Base-by-base conservation (phyloP, 371 early-diverging fungal genomes). In the Circinella umbellata region DNA sequence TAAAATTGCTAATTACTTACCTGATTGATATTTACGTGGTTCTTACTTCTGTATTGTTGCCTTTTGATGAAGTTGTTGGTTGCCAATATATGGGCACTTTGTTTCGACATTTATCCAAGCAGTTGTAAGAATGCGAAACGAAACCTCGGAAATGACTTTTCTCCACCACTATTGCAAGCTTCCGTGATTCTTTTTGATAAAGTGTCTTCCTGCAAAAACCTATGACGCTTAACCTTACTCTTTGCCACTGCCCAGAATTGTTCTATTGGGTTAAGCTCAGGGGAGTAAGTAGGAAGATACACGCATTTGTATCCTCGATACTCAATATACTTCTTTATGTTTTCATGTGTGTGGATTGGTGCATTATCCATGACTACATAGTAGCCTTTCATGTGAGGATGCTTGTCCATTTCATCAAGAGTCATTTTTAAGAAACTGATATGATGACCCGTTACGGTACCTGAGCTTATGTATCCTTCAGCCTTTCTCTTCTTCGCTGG, bases 251-350 rank as follows among this genome's bases (percentile, higher is more conserved):
- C 3, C 3, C 47, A 47, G 3, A 15, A 47, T 47, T 57, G 34
- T 57, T 57, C 57, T 57, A 57, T 57, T 10, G 57, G 57, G n/a
- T 1, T 15, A 1, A 57, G 57, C n/a, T 57, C 57, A 3, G 57
- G 57, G 2, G 34, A 57, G 57, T 57, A 57, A 57, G 57, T 72
- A 18, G 64, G 69, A 35, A 63, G 59, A 57, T 69, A 69, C 18
- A 27, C 55, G 57, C 64, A 69, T 13, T 48, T 34, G 54, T 69
- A 69, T 38, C 69, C 64, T 35, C 69, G 54, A 37, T 64, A 38
- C 55, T 69, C 68, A 65, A 67, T 68, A 68, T 72, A 72, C 46
- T 72, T 68, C 68, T 61, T 72, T 59, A 68, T 72, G 53, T 68
- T 72, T 68, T 72, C 72, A 68, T 67, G 68, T 35, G 63, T 63